Percentiles rank a stretch among this genome's conserved stretches.
Conservation (phyloP, 108 stramenopile genomes). For the Cylindrotheca closterium region DNA sequence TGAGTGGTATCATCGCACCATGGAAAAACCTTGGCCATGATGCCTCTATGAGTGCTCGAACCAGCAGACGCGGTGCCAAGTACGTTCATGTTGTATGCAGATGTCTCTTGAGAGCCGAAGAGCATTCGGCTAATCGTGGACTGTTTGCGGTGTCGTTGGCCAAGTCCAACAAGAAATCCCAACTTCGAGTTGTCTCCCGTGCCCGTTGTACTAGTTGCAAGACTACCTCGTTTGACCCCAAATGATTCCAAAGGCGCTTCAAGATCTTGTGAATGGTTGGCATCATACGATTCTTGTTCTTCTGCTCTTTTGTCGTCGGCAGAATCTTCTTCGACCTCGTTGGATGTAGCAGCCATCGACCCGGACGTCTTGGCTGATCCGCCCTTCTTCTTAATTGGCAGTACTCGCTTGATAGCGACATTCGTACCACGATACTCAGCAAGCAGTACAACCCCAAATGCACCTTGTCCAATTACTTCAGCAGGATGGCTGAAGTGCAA, state of each 20-base stretch:
- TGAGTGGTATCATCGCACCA: neutral
- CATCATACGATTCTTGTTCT: neutral
- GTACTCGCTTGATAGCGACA: conserved; percentile 46
- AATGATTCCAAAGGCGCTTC: neutral
- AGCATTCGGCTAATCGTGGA: neutral
- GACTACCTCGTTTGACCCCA: neutral
- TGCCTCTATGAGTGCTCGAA: neutral
- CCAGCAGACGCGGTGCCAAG: neutral
- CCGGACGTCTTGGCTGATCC: too few relatives aligned
- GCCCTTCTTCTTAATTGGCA: conserved; percentile 20
- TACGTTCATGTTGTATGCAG: too few relatives aligned
- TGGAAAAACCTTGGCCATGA: neutral
- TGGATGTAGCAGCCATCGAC: too few relatives aligned
- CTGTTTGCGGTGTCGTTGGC: neutral
- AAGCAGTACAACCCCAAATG: conserved; percentile 42
- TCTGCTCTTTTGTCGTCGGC: neutral
- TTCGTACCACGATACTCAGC: conserved; percentile 42
- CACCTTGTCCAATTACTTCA: conserved; percentile 19
- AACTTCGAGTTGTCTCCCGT: neutral
- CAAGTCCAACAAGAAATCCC: neutral
- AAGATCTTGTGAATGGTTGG: neutral
- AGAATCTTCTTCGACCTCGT: too few relatives aligned
- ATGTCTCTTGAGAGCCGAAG: neutral
- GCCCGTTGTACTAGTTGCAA: neutral
- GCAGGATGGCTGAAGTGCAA: conserved; percentile 22